Conservation (phyloP, 108 stramenopile genomes). For the Mayamaea pseudoterrestris region DNA sequence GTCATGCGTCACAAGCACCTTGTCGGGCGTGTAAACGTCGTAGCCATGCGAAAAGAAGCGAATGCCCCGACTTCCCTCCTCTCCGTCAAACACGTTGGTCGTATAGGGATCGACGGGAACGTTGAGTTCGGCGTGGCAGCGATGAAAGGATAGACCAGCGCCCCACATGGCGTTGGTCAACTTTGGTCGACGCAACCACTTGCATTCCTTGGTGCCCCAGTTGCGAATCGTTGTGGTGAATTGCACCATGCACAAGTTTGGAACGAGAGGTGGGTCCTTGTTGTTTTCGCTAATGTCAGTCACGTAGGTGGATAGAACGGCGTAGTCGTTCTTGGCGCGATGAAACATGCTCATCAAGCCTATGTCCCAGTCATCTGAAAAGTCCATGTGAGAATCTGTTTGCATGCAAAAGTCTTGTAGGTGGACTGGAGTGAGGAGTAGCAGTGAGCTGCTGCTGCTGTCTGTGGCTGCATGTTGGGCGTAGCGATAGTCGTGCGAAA, state of each 20-base stretch:
- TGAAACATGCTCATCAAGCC: slow-evolving; percentile 65
- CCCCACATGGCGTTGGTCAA: slow-evolving; percentile 74
- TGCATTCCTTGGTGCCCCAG: slow-evolving; percentile 53
- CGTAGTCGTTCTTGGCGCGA: slow-evolving; percentile 77
- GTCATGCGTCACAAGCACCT: slow-evolving; percentile 75
- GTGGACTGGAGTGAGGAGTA: slow-evolving; percentile 26
- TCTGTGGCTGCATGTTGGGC: neutral
- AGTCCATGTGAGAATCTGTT: slow-evolving; percentile 82
- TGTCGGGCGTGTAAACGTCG: slow-evolving; percentile 81
- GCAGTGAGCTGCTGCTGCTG: no score
- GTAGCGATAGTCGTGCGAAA: no score
- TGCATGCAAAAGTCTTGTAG: slow-evolving; percentile 85
- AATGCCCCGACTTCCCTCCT: slow-evolving; percentile 73
- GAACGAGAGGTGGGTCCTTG: slow-evolving; percentile 35
- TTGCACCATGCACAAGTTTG: slow-evolving; percentile 66
- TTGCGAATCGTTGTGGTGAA: slow-evolving; percentile 57
- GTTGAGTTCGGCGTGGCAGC: slow-evolving; percentile 82
- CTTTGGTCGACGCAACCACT: slow-evolving; percentile 43
- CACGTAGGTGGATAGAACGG: slow-evolving; percentile 77
- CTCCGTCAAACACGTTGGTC: slow-evolving; percentile 83
- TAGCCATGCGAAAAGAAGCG: slow-evolving; percentile 90
- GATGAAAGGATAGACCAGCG: slow-evolving; percentile 64
- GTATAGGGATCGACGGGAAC: slow-evolving; percentile 85
- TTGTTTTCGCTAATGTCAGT: slow-evolving; percentile 53
- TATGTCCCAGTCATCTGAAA: slow-evolving; percentile 50